phyloP scores from a whole-genome alignment of 495 filamentous ascomycete genomes.

The Mytilinidion resinicola region DNA sequence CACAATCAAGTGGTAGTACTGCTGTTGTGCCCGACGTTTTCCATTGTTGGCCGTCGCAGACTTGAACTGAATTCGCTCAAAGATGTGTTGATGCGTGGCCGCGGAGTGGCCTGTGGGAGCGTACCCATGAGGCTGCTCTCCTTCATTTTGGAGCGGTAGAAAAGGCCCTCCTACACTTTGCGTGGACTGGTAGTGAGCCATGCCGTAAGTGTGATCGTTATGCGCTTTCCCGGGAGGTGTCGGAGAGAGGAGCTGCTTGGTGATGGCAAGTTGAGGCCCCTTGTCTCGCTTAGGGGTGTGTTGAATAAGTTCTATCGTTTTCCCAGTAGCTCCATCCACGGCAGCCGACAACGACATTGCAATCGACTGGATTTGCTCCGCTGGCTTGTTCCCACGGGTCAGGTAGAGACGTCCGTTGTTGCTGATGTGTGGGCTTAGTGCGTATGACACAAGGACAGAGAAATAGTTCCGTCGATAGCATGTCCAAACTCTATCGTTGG shows the following conservation, averaged over 20 bases:
- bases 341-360: constrained; percentile 85
- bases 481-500: constrained; percentile 83
- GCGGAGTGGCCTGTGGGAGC: constrained; percentile 17
- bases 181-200: constrained; percentile 16
- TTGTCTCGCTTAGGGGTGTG: constrained; percentile 95
- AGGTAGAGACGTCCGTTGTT: constrained; percentile 26
- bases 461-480: constrained; percentile 97
- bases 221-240: constrained; percentile 45
- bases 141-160: constrained; percentile 24
- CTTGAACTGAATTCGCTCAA: constrained; percentile 95
- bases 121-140: constrained; percentile 6
- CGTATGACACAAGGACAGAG: constrained; percentile 76
- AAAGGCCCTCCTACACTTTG: constrained; percentile 4
- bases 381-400: constrained; percentile 24
- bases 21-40: constrained; percentile 83
- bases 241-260: constrained; percentile 62
- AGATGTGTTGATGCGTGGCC: constrained; percentile 45
- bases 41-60: constrained; percentile 95
- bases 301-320: constrained; percentile 81
- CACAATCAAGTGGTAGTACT: constrained; percentile 88
- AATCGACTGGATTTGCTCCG: constrained; percentile 57
- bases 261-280: constrained; percentile 74
- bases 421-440: constrained; percentile 49
- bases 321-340: constrained; percentile 69
- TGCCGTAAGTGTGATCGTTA: constrained; percentile 13